Evolutionary conservation across 2,329 filamentous ascomycete genomes (phyloP).

Genomic region (Ascomycota sp.): DNA sequence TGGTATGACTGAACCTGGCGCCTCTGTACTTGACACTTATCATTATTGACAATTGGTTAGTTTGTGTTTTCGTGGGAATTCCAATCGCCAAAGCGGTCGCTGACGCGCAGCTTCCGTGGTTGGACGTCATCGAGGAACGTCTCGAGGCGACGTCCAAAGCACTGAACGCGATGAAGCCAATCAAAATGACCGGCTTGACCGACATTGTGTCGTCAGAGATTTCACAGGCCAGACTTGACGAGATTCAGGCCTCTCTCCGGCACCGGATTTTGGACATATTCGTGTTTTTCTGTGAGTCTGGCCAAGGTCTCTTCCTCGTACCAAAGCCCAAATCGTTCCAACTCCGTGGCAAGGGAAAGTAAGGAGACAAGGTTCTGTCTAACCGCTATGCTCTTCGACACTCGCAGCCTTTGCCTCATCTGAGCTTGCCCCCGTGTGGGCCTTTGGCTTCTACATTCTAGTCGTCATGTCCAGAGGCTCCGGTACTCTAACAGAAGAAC

Average conservation of each 20-base stretch:
- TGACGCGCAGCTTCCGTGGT: slow-evolving; percentile 7
- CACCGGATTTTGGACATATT: slow-evolving; percentile 6
- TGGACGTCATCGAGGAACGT: slow-evolving; percentile 9
- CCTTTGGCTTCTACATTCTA: slow-evolving; percentile 4
- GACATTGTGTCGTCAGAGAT: slow-evolving; percentile 12
- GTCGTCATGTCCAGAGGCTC: slow-evolving; percentile 3
- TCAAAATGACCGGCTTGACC: slow-evolving; percentile 21
- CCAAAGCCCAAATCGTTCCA: too few relatives aligned
- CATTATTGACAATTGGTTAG: not conserved
- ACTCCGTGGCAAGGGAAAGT: too few relatives aligned
- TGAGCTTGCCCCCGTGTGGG: slow-evolving; percentile 5
- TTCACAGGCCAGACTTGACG: slow-evolving; percentile 13
- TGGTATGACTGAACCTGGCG: slow-evolving; percentile 2
- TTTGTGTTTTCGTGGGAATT: slow-evolving; percentile 4
- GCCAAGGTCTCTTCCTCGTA: not conserved
- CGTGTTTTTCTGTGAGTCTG: slow-evolving; percentile 3
- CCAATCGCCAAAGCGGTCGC: slow-evolving; percentile 6
- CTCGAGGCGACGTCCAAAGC: slow-evolving; percentile 7
- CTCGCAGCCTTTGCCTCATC: slow-evolving; percentile 3
- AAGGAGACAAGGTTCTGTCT: not conserved
- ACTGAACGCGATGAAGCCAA: slow-evolving; percentile 15
- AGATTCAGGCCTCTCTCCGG: slow-evolving; percentile 12
- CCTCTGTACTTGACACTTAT: too few relatives aligned
- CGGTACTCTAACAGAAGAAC: slow-evolving; percentile 5
- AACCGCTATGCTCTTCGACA: not conserved